Conservation (phyloP, 495 filamentous ascomycete genomes). For the Choiromyces venosus region DNA sequence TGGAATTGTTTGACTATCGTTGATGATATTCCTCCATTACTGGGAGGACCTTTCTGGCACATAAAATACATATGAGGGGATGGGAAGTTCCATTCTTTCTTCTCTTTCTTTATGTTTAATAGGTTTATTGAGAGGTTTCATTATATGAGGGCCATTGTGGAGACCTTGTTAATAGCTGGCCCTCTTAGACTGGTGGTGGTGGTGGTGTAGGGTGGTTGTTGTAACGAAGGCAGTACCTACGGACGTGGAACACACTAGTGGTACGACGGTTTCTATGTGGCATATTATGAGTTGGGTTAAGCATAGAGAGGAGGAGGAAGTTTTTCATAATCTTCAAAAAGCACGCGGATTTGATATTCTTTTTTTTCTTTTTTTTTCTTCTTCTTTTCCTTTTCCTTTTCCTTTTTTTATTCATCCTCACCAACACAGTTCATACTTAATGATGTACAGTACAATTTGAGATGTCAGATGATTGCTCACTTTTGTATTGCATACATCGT, state of each 20-base stretch:
- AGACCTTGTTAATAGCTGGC: background rate
- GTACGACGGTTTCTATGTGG: background rate
- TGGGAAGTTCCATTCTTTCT: background rate
- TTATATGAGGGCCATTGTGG: slow-evolving; percentile 12
- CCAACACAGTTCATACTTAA: background rate
- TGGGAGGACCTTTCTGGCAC: background rate
- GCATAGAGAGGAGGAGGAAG: slow-evolving; percentile 8
- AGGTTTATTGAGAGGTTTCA: slow-evolving; percentile 4
- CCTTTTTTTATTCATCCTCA: background rate
- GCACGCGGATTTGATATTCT: background rate
- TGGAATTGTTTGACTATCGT: background rate
- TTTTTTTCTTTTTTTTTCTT: background rate
- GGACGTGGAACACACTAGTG: background rate
- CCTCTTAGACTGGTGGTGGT: background rate
- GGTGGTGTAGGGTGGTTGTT: too few species aligned
- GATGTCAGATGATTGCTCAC: background rate
- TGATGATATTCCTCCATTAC: background rate
- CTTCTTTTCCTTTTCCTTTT: slow-evolving; percentile 3
- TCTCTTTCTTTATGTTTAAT: slow-evolving; percentile 8
- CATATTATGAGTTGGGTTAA: background rate
- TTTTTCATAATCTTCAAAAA: slow-evolving; percentile 8
- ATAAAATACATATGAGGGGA: slow-evolving; percentile 9
- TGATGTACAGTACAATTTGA: background rate
- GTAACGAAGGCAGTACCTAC: slow-evolving; percentile 7
- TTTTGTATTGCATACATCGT: background rate